These are phyloP conservation scores for Coriolopsis trogii DNA, from an alignment of 1,284 basidiomycete genomes.

Conservation along the genomic window DNA sequence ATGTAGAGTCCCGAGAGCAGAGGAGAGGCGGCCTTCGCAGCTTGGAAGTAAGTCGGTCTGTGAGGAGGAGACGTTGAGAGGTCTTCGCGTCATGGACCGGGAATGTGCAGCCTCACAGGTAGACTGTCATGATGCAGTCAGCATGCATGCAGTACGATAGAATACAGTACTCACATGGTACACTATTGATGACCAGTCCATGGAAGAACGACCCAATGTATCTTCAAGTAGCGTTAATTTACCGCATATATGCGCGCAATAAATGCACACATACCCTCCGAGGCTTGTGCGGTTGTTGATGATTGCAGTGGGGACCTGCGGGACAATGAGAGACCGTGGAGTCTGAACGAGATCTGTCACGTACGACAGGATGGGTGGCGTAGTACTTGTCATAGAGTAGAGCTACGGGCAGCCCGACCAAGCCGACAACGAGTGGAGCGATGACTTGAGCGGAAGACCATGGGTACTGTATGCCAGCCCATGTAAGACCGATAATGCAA, in stretches of 20 bases:
- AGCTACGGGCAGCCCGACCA: slow-evolving; percentile 20
- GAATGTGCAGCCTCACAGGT: slow-evolving; percentile 4
- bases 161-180: slow-evolving; percentile 26
- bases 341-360: slow-evolving; percentile 29
- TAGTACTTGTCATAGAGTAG: slow-evolving; percentile 32
- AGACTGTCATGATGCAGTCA: slow-evolving; percentile 5
- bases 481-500: slow-evolving; percentile 21
- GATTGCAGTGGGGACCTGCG: slow-evolving; percentile 33
- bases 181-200: slow-evolving; percentile 29
- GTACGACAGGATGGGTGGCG: slow-evolving; percentile 14
- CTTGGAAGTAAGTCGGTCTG: slow-evolving; percentile 49
- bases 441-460: slow-evolving; percentile 25
- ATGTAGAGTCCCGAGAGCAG: slow-evolving; percentile 45
- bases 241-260: background rate
- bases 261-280: slow-evolving; percentile 26
- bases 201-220: slow-evolving; percentile 35
- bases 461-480: slow-evolving; percentile 23
- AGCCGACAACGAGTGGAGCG: slow-evolving; percentile 25
- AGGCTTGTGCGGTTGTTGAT: slow-evolving; percentile 36
- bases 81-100: background rate
- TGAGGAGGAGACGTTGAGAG: background rate
- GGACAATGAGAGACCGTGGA: slow-evolving; percentile 8
- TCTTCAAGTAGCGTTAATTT: background rate
- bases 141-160: background rate
- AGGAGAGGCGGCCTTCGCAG: slow-evolving; percentile 44